These are phyloP conservation scores for Potentilla sterilis DNA, from an alignment of 306 rosid species.

Conservation along the genomic window DNA sequence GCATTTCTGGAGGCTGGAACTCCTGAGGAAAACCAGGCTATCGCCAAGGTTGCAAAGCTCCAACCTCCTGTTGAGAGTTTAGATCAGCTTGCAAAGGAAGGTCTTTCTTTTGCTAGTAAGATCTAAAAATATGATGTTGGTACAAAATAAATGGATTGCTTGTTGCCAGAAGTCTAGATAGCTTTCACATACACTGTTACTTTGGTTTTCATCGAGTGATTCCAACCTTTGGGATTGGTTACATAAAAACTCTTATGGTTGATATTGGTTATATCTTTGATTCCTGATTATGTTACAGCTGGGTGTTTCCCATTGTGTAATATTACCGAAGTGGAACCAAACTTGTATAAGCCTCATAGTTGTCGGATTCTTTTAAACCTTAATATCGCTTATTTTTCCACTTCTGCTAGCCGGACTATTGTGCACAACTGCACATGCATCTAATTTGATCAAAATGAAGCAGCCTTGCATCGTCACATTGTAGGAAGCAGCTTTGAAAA, in stretches of 20 bases:
- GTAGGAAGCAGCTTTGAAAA: neutral
- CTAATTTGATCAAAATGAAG: neutral
- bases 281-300: neutral
- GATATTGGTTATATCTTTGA: neutral
- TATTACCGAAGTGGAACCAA: neutral
- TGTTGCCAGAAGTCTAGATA: neutral
- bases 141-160: neutral
- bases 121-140: slow-evolving; percentile 24
- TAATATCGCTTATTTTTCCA: neutral
- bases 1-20: slow-evolving; percentile 78
- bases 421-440: neutral
- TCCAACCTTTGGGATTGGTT: neutral
- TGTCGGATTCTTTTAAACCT: neutral
- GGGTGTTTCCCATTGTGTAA: neutral
- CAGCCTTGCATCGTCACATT: neutral
- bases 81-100: slow-evolving; percentile 70
- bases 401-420: neutral
- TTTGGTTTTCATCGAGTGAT: slow-evolving; percentile 5
- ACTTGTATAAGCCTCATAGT: neutral
- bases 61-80: slow-evolving; percentile 60
- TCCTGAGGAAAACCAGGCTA: slow-evolving; percentile 85
- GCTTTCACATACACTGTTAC: neutral
- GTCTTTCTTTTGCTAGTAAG: slow-evolving; percentile 79
- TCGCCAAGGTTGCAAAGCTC: slow-evolving; percentile 78
- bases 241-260: neutral